A percentile compares a stretch with the other conserved stretches of the same genome.
Conservation (phyloP, 108 stramenopile species). For the Fragilaria crotonensis region DNA sequence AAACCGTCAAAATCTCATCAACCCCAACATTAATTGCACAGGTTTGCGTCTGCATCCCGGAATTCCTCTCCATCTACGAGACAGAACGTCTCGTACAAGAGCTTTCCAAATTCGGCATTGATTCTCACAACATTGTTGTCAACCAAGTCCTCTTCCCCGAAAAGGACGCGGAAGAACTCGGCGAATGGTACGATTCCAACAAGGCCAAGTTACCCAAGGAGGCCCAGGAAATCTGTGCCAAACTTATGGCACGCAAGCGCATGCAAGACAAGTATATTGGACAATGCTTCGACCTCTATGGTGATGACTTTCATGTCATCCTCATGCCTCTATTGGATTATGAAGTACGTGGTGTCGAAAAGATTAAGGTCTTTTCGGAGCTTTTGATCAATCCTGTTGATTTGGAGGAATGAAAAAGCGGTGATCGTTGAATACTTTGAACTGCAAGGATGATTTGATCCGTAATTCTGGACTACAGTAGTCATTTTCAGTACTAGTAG, state of each 20-base stretch:
- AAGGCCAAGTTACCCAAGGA: constrained; percentile 78
- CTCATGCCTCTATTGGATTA: constrained; percentile 97
- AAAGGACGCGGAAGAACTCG: constrained; percentile 93
- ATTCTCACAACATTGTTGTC: constrained; percentile 98
- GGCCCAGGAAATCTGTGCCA: constrained; percentile 90
- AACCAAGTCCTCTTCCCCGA: constrained; percentile 99
- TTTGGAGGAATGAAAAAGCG: constrained; percentile 76
- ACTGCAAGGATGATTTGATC: too few species aligned
- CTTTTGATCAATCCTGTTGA: constrained; percentile 85
- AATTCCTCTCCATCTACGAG: constrained; percentile 99
- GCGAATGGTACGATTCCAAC: constrained; percentile 85
- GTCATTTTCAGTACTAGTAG: not conserved
- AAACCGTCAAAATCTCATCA: not conserved
- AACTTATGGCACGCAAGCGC: constrained; percentile 95
- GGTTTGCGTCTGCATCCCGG: constrained; percentile 98
- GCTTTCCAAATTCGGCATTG: constrained; percentile 97
- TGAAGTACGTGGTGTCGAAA: constrained; percentile 91
- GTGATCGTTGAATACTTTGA: constrained; percentile 13
- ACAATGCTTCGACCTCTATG: constrained; percentile 98
- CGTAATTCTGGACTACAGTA: too few species aligned
- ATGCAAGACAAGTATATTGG: constrained; percentile 99
- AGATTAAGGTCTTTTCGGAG: constrained; percentile 82
- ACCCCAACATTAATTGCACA: constrained; percentile 2
- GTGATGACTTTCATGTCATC: constrained; percentile 96
- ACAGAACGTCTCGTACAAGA: constrained; percentile 99